phyloP scores from a whole-genome alignment of 2,329 filamentous ascomycete genomes.

The Aspergillus sp. region DNA sequence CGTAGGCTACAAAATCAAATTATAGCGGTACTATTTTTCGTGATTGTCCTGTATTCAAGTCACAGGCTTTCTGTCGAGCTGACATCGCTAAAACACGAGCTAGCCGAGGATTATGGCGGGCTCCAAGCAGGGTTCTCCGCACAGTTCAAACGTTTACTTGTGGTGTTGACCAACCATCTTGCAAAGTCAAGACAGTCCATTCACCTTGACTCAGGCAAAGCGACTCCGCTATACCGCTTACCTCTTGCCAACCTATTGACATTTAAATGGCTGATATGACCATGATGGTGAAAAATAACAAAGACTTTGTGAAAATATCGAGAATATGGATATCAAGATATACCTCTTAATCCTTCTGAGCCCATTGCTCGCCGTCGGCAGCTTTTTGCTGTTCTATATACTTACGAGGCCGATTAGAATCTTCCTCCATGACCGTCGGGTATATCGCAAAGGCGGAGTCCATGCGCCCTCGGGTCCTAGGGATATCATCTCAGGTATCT shows the following conservation, averaged over 20 bases:
- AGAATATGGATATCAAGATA: background rate
- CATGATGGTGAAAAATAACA: background rate
- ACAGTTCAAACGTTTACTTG: background rate
- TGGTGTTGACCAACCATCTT: background rate
- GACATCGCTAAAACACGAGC: background rate
- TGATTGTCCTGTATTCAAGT: background rate
- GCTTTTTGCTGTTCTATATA: conserved; percentile 1
- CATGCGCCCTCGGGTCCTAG: background rate
- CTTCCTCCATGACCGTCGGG: conserved; percentile 3
- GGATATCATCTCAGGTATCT: conserved; percentile 9
- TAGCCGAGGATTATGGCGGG: background rate
- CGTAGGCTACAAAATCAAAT: conserved; percentile 47
- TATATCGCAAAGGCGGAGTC: conserved; percentile 2
- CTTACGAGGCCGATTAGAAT: background rate
- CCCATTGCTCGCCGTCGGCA: conserved; percentile 2
- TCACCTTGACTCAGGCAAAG: background rate
- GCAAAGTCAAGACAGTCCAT: background rate
- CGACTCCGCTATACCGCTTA: background rate
- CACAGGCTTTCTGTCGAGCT: background rate
- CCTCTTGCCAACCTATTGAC: background rate
- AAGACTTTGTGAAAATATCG: background rate
- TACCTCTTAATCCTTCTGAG: background rate
- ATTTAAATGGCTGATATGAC: background rate
- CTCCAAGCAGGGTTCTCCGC: conserved; percentile 4
- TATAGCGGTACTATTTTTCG: conserved; percentile 24